These are phyloP conservation scores for Penicillium daleae DNA, from an alignment of 495 filamentous ascomycete genomes.

Conservation along the genomic window DNA sequence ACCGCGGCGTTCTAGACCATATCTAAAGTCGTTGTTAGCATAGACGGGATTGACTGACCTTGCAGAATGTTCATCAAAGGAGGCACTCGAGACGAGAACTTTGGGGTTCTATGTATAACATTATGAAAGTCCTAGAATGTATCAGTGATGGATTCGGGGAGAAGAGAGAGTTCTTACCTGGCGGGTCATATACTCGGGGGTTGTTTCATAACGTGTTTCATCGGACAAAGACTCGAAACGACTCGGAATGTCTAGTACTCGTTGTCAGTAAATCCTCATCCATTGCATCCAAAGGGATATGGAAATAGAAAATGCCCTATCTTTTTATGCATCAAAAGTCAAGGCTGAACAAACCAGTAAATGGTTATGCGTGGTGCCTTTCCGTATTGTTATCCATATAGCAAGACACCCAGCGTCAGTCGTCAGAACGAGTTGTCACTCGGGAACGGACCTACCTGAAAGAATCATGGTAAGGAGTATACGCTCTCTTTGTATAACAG, in stretches of 20 bases:
- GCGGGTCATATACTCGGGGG: neutral
- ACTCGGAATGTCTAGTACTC: neutral
- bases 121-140: neutral
- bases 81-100: neutral
- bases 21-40: neutral
- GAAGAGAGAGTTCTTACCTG: neutral
- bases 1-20: neutral
- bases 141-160: neutral
- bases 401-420: neutral
- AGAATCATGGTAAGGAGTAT: neutral
- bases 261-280: neutral
- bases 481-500: neutral
- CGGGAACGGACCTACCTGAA: neutral
- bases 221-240: conserved; percentile 5
- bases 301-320: neutral
- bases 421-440: neutral
- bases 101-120: neutral
- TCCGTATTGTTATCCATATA: neutral
- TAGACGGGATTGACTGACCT: neutral
- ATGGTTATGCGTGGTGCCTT: no score
- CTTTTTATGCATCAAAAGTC: neutral
- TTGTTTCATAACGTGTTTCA: neutral
- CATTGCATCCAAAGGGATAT: neutral
- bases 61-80: neutral
- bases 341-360: neutral